Percentiles rank a stretch among this genome's conserved stretches.
phyloP scores from a whole-genome alignment of 1,139 yeast genomes.

The Magnusiomyces paraingens region DNA sequence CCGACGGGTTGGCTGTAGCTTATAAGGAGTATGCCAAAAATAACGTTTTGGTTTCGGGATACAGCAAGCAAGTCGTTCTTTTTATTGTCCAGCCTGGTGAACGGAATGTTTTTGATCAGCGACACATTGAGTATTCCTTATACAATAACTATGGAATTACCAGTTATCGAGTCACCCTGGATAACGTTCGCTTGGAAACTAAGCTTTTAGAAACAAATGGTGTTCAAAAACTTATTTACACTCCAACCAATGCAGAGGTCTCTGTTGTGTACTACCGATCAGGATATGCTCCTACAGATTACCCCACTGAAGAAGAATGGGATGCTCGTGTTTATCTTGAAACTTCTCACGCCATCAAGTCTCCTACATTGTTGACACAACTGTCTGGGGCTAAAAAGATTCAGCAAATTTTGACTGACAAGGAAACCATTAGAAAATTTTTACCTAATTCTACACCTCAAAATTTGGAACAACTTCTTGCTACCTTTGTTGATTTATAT shows the following conservation, averaged over 20 bases:
- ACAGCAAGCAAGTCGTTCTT: constrained; percentile 42
- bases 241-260: constrained; percentile 57
- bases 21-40: constrained; percentile 43
- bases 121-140: constrained; percentile 69
- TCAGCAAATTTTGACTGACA: constrained; percentile 75
- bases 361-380: constrained; percentile 86
- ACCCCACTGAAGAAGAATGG: constrained; percentile 62
- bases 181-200: constrained; percentile 46
- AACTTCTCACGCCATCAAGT: constrained; percentile 72
- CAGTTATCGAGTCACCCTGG: constrained; percentile 61
- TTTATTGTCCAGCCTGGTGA: constrained; percentile 82
- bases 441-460: constrained; percentile 24
- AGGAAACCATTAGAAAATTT: constrained; percentile 43
- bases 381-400: constrained; percentile 88
- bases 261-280: constrained; percentile 87
- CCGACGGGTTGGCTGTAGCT: constrained; percentile 67
- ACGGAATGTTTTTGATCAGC: constrained; percentile 85
- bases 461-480: constrained; percentile 34
- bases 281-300: constrained; percentile 80
- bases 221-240: constrained; percentile 38
- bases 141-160: constrained; percentile 46
- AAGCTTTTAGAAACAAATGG: constrained; percentile 21
- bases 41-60: constrained; percentile 27
- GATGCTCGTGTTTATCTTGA: constrained; percentile 66
- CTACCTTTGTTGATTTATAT: constrained; percentile 78